A percentile compares a stretch with the other conserved stretches of the same genome.
Conservation (phyloP, 2,329 filamentous ascomycete species). For the Talaromyces islandicus region DNA sequence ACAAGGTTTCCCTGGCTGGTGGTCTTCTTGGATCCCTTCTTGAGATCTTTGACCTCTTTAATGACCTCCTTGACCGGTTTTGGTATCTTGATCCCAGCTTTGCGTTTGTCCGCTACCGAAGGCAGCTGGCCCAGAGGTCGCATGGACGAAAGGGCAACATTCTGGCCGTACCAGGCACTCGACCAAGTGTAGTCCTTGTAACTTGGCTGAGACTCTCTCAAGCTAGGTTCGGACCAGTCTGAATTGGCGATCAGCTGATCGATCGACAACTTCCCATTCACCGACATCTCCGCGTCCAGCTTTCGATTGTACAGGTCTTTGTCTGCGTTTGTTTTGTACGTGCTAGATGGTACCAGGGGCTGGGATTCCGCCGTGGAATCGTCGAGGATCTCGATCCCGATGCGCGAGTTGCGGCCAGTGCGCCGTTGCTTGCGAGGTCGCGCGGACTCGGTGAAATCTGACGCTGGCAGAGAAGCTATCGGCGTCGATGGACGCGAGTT, state of each 20-base stretch:
- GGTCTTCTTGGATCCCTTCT: constrained; percentile 13
- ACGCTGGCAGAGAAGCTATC: constrained; percentile 15
- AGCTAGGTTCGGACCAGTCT: constrained; percentile 53
- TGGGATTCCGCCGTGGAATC: constrained; percentile 10
- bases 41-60: constrained; percentile 16
- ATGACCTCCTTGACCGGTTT: constrained; percentile 29
- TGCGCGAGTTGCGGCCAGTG: constrained; percentile 22
- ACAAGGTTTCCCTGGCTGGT: constrained; percentile 6
- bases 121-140: constrained; percentile 71
- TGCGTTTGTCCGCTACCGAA: constrained; percentile 53
- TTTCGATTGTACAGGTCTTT: background rate
- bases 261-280: constrained; percentile 7
- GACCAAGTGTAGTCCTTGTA: constrained; percentile 63
- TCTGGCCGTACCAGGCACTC: constrained; percentile 56
- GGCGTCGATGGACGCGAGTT: constrained; percentile 29
- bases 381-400: constrained; percentile 16
- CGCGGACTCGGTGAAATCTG: constrained; percentile 21
- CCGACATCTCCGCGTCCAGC: background rate
- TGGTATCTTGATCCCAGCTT: constrained; percentile 37
- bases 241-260: constrained; percentile 9
- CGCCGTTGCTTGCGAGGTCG: constrained; percentile 28
- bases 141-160: constrained; percentile 79
- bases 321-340: background rate
- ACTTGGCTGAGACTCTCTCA: constrained; percentile 55
- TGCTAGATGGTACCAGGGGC: background rate